These are phyloP conservation scores for Acanthamoeba castellanii DNA, from an alignment of 208 protist species.

Conservation along the genomic window DNA sequence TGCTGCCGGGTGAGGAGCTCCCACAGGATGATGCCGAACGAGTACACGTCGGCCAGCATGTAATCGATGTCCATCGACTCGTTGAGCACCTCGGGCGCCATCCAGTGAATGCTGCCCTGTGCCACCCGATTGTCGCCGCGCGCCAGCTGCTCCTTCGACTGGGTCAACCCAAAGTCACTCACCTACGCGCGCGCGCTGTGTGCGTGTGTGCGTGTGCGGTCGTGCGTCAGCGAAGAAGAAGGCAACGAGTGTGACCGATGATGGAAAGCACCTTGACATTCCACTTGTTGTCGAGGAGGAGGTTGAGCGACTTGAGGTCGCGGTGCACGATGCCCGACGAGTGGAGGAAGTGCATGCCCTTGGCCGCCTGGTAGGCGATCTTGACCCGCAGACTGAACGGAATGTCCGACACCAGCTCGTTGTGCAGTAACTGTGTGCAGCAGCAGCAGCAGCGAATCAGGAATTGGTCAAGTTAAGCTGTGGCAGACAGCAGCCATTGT, in stretches of 20 bases:
- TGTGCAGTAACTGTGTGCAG: conserved; percentile 6
- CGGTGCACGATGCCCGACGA: conserved; percentile 64
- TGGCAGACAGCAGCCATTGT: too few species aligned
- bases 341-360: conserved; percentile 64
- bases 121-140: background rate
- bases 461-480: background rate
- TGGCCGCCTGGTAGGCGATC: conserved; percentile 40
- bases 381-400: background rate
- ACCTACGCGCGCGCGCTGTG: background rate
- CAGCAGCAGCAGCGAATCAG: background rate
- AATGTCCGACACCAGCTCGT: conserved; percentile 15
- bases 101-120: background rate
- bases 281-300: conserved; percentile 67
- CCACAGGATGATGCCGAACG: conserved; percentile 27
- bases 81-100: conserved; percentile 32
- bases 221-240: too few species aligned
- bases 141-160: background rate
- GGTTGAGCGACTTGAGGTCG: conserved; percentile 70
- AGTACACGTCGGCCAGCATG: background rate
- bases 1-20: background rate
- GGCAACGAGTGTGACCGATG: background rate
- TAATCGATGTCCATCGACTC: background rate
- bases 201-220: too few species aligned
- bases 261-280: conserved; percentile 66
- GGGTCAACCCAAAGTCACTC: conserved; percentile 55